Conservation (phyloP, 495 filamentous ascomycete species). For the Hypoxylon cercidicola region DNA sequence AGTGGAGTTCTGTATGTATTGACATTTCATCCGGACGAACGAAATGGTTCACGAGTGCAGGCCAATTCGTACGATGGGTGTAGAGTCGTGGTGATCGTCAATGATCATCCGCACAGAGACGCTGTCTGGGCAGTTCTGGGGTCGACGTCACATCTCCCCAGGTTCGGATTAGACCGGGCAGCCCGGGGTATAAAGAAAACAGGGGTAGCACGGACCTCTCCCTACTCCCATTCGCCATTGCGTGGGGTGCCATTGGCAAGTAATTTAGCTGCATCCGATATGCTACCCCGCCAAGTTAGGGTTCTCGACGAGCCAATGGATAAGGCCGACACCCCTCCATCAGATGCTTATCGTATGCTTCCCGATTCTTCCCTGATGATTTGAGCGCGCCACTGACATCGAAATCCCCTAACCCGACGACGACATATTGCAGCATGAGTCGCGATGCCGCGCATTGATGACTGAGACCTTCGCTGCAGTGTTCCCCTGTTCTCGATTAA, state of each 20-base stretch:
- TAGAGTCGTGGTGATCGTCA: not conserved
- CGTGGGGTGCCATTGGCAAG: slow-evolving; percentile 21
- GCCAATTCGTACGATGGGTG: not conserved
- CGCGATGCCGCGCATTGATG: slow-evolving; percentile 3
- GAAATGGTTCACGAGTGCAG: not conserved
- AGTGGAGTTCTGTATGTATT: slow-evolving; percentile 2
- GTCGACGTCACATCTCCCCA: slow-evolving; percentile 24
- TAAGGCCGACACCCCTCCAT: slow-evolving; percentile 21
- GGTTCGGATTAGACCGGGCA: slow-evolving; percentile 19
- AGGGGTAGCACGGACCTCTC: slow-evolving; percentile 11
- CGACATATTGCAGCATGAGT: slow-evolving; percentile 33
- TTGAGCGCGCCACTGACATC: slow-evolving; percentile 4
- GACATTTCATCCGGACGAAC: not conserved
- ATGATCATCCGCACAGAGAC: not conserved
- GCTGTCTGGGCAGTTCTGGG: not conserved
- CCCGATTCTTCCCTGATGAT: slow-evolving; percentile 1
- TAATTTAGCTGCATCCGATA: slow-evolving; percentile 10
- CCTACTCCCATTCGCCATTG: too few relatives aligned
- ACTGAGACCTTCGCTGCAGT: slow-evolving; percentile 17
- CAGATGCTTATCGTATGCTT: slow-evolving; percentile 23
- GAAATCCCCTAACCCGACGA: slow-evolving; percentile 17
- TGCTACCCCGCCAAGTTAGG: slow-evolving; percentile 28
- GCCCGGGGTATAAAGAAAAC: not conserved
- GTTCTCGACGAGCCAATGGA: slow-evolving; percentile 18
- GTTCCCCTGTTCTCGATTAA: slow-evolving; percentile 2